Evolutionary conservation across 257 asterid species (phyloP), one percentile per base, ranked within the genome.

Genomic region (Fraxinus anomala): DNA sequence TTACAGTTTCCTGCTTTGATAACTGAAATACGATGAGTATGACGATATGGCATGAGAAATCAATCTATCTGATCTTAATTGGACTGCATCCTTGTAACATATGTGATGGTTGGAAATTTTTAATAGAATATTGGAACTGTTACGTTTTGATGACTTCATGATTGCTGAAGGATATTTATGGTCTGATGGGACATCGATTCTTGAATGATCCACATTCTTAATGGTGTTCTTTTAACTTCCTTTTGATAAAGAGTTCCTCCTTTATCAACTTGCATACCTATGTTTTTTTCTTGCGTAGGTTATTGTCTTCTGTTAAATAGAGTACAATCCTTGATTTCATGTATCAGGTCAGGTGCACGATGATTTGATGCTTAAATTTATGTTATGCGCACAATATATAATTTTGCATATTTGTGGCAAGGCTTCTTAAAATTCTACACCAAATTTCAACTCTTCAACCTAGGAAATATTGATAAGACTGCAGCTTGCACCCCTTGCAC

Each of bases 51-150:
- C 24, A 28, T 37, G 21, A 31, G 69, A 44, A 74, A 31, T 40
- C 16, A 56, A 28, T 54, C 16, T 40, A 11, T 10, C 2, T 40
- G 13, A 11, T 40, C 47, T 10, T 40, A 40, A 40, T 36, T 65
- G 67, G n/a, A 66, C 68, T 36, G 14, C 44, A 42, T 42, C 66
- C 42, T 76, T 76, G 33, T 17, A 42, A 42, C 8, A 63, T 75
- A 19, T 39, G 44, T 1, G 14, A 5, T 21, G 28, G 6, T 72
- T 40, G 47, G 14, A 40, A 40, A 40, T 0, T 40, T 24, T 24
- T 9, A 24, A 72, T 39, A 5, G 26, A 68, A 36, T 23, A 17
- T 2, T 51, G 39, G 31, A 68, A 26, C 30, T 0, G 8, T 7
- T 16, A 40, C 23, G 36, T 49, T 28, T 47, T 17, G 23, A n/a